Percentiles rank a stretch among this genome's conserved stretches.
Evolutionary conservation across 305 asterid genomes (phyloP).

Genomic region (Rubia peregrina): DNA sequence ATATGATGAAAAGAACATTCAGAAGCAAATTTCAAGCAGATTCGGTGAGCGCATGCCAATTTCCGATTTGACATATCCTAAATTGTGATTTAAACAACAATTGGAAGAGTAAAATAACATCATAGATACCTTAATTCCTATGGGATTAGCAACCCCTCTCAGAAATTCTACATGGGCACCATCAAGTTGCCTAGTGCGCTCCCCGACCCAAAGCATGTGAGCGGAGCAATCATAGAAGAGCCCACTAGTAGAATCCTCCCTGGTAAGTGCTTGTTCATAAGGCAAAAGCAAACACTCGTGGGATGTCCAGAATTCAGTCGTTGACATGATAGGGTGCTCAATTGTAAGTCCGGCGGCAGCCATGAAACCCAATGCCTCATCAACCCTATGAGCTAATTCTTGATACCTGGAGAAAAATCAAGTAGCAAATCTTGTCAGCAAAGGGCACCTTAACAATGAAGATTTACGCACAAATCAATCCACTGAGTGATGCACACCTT

Average conservation of each 20-base stretch:
- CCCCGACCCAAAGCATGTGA: slow-evolving; percentile 88
- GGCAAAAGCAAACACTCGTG: slow-evolving; percentile 75
- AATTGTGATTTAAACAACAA: not conserved
- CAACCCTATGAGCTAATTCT: slow-evolving; percentile 78
- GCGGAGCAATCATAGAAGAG: slow-evolving; percentile 77
- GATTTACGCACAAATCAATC: not conserved
- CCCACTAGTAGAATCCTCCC: slow-evolving; percentile 72
- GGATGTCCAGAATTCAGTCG: slow-evolving; percentile 85
- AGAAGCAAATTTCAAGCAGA: not conserved
- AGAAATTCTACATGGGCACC: slow-evolving; percentile 77
- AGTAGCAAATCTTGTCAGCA: slow-evolving; percentile 1
- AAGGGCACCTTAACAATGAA: not conserved
- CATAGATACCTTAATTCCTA: slow-evolving; percentile 61
- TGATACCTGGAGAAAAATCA: slow-evolving; percentile 46
- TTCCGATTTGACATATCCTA: too few relatives aligned
- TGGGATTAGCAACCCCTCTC: slow-evolving; percentile 73
- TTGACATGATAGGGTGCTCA: slow-evolving; percentile 74
- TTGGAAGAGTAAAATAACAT: not conserved
- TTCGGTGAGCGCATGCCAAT: not conserved
- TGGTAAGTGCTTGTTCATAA: slow-evolving; percentile 73
- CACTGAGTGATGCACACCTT: not conserved
- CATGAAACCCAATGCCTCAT: slow-evolving; percentile 88
- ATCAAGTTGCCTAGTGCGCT: slow-evolving; percentile 71
- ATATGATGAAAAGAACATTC: not conserved
- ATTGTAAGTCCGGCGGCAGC: slow-evolving; percentile 74